phyloP scores from a whole-genome alignment of 2,329 filamentous ascomycete genomes.

The Cladosporium phlei region DNA sequence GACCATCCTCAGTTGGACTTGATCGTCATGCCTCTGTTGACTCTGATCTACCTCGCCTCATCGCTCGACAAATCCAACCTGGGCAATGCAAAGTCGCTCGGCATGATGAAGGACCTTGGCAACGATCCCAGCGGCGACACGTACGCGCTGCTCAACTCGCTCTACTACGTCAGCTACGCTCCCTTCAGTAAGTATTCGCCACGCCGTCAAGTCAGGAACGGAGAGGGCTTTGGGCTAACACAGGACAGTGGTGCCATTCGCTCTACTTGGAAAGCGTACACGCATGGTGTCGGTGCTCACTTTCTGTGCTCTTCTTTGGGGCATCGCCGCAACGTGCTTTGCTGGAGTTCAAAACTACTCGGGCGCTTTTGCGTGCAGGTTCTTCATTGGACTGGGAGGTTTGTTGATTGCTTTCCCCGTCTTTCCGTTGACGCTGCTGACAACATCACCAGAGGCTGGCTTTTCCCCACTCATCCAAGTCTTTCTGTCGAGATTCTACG shows the following conservation, averaged over 20 bases:
- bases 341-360: conserved; percentile 9
- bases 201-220: background rate
- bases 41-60: conserved; percentile 16
- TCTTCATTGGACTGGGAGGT: conserved; percentile 14
- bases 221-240: background rate
- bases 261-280: conserved; percentile 14
- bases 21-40: conserved; percentile 15
- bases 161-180: conserved; percentile 16
- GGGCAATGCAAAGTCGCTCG: conserved; percentile 17
- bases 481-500: conserved; percentile 15
- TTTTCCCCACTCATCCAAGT: conserved; percentile 16
- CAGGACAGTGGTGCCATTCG: conserved; percentile 14
- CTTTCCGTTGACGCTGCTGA: conserved; percentile 1
- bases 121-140: conserved; percentile 14
- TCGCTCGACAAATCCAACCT: conserved; percentile 44
- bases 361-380: conserved; percentile 3
- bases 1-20: conserved; percentile 12
- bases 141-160: conserved; percentile 15
- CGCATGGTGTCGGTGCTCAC: conserved; percentile 16
- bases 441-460: conserved; percentile 11
- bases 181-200: conserved; percentile 11
- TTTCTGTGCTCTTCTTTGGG: conserved; percentile 5
- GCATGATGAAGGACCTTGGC: conserved; percentile 16
- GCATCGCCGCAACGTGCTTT: conserved; percentile 5
- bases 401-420: background rate